phyloP scores from a whole-genome alignment of 2,329 filamentous ascomycete genomes.

The Diaporthe batatas region DNA sequence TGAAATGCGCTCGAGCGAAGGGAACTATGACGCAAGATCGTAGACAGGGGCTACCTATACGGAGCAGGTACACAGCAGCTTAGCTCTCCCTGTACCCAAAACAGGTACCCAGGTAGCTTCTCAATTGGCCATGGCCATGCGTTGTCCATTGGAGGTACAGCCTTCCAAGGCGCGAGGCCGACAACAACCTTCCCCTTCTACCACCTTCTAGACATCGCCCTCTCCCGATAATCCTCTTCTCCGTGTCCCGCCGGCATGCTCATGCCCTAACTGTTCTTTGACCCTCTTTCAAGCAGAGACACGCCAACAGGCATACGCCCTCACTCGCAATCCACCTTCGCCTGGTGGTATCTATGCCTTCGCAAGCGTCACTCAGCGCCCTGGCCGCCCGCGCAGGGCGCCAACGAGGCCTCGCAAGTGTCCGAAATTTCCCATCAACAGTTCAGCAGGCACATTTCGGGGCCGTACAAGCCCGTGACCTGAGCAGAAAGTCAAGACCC shows the following conservation, averaged over 20 bases:
- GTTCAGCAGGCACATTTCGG: conserved; percentile 15
- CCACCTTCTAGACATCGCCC: background rate
- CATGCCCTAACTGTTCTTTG: background rate
- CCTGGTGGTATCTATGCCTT: conserved; percentile 36
- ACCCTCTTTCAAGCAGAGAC: background rate
- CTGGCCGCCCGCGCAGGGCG: conserved; percentile 39
- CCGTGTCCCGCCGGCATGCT: background rate
- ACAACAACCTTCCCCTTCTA: background rate
- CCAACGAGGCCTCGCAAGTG: conserved; percentile 26
- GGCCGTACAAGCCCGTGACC: conserved; percentile 27
- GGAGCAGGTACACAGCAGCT: background rate
- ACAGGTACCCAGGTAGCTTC: conserved; percentile 2
- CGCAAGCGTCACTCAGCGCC: conserved; percentile 37
- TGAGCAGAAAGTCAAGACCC: conserved; percentile 31
- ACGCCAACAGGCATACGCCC: background rate
- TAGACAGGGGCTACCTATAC: background rate
- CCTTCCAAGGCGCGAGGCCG: conserved; percentile 4
- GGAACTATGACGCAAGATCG: conserved; percentile 29
- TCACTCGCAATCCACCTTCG: conserved; percentile 17
- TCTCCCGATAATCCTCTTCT: background rate
- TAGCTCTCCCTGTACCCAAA: conserved; percentile 9
- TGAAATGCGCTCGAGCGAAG: background rate
- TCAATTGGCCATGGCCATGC: conserved; percentile 25
- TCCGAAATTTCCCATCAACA: conserved; percentile 16
- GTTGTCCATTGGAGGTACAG: background rate